Evolutionary conservation across 805 yeast genomes (phyloP).

Genomic region (Teunomyces kruisii): DNA sequence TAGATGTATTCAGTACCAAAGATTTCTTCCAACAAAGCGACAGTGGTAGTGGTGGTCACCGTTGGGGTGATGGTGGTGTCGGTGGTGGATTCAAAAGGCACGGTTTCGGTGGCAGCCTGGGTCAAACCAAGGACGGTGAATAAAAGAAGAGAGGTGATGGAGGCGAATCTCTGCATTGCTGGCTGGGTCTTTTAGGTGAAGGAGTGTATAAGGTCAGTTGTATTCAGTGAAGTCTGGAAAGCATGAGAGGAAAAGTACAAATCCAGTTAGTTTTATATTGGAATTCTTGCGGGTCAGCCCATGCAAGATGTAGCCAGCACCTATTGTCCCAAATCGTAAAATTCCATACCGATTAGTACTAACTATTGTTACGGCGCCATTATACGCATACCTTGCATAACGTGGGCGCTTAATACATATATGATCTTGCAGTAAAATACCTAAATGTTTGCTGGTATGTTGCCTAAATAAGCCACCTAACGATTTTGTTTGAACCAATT

Average conservation of each 20-base stretch:
- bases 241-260: neutral
- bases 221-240: neutral
- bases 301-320: neutral
- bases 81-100: slow-evolving; percentile 16
- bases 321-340: neutral
- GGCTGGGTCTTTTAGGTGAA: neutral
- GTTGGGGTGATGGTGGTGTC: slow-evolving; percentile 27
- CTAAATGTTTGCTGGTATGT: neutral
- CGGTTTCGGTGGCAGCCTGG: slow-evolving; percentile 1
- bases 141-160: slow-evolving; percentile 3
- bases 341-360: neutral
- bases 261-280: neutral
- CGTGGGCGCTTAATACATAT: too few species aligned
- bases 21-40: slow-evolving; percentile 23
- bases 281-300: neutral
- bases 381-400: too few species aligned
- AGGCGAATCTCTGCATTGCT: slow-evolving; percentile 1
- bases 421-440: too few species aligned
- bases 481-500: neutral
- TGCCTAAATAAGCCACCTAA: neutral
- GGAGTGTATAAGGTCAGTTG: slow-evolving; percentile 3
- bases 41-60: slow-evolving; percentile 31
- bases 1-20: slow-evolving; percentile 30
- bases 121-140: slow-evolving; percentile 7
- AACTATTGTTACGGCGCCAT: neutral